Base-by-base conservation (phyloP, 331 rosid species). In the Telfairia occidentalis region DNA sequence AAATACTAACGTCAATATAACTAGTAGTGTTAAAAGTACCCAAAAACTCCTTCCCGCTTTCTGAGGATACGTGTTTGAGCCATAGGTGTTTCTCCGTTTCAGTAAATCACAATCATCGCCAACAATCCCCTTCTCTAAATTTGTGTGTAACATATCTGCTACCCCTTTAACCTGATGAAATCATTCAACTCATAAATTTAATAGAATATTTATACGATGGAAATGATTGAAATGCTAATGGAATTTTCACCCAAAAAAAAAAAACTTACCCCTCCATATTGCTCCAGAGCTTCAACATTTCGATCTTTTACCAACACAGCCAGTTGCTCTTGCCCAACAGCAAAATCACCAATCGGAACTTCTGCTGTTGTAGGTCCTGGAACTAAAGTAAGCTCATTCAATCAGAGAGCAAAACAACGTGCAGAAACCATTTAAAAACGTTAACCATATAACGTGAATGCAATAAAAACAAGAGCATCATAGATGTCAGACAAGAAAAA, bases 61-160 rank as follows among this genome's bases (percentile, higher is more conserved):
- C 75, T 78, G 80, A 48, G 99, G 99, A 88, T 96, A 96, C 54
- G 86, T 84, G 81, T 96, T 96, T 46, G 99, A 87, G 46, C 99
- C 97, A 77, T 86, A 96, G 19, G 83, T 87, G 78, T 78, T 87
- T 83, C 71, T 90, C 55, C 99, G 84, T 71, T 83, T 92, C 13
- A 86, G 78, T 52, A 92, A 77, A 75, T 92, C 99, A 35, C 76
- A 85, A 76, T 96, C 99, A 80, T 90, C 96, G 19, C 88, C 97
- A 66, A 6, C 28, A 64, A 92, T 61, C 65, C 99, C 99, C 89
- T 92, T 92, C 71, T 92, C 97, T 71, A 85, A 18, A 82, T 83
- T 82, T 38, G 97, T 85, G 86, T 89, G 84, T 78, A 96, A 80
- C 66, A 77, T 83, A 55, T 85, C 81, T 29, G 90, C 86, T 21